These are phyloP conservation scores for Geotrichum restrictum DNA, from an alignment of 1,139 yeast genomes.

Conservation along the genomic window DNA sequence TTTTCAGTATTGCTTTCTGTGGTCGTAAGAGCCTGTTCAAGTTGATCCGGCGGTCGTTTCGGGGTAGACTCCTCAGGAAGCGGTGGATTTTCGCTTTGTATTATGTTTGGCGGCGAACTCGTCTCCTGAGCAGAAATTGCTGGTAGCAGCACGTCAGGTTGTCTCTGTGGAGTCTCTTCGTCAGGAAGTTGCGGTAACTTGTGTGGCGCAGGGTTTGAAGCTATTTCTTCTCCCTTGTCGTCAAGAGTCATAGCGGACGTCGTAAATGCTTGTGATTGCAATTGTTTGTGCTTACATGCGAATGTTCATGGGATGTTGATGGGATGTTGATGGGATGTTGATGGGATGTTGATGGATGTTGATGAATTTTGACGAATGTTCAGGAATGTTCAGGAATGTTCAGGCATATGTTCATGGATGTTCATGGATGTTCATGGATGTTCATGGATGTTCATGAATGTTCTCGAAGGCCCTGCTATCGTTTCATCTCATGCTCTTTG, in stretches of 20 bases:
- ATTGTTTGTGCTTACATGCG: too few species aligned
- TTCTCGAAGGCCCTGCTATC: background rate
- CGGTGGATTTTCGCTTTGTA: background rate
- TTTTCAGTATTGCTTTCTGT: background rate
- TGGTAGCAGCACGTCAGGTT: background rate
- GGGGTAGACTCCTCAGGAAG: background rate
- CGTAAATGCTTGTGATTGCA: too few species aligned
- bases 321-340: too few species aligned
- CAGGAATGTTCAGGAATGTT: background rate
- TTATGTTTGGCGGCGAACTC: constrained; percentile 20
- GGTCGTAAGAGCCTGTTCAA: background rate
- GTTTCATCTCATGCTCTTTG: too few species aligned
- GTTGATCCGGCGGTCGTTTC: background rate
- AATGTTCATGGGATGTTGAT: too few species aligned
- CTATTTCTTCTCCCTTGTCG: too few species aligned
- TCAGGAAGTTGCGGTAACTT: too few species aligned
- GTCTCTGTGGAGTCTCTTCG: too few species aligned
- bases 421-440: background rate
- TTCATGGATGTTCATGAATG: background rate
- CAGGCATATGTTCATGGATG: constrained; percentile 18
- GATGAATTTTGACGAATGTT: too few species aligned
- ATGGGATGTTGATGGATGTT: too few species aligned
- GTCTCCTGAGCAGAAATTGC: background rate
- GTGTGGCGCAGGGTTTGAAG: too few species aligned
- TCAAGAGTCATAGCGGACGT: too few species aligned